A percentile compares a stretch with the other conserved stretches of the same genome.
Evolutionary conservation across 1,284 basidiomycete genomes (phyloP).

Genomic region (Schizopora paradoxa): DNA sequence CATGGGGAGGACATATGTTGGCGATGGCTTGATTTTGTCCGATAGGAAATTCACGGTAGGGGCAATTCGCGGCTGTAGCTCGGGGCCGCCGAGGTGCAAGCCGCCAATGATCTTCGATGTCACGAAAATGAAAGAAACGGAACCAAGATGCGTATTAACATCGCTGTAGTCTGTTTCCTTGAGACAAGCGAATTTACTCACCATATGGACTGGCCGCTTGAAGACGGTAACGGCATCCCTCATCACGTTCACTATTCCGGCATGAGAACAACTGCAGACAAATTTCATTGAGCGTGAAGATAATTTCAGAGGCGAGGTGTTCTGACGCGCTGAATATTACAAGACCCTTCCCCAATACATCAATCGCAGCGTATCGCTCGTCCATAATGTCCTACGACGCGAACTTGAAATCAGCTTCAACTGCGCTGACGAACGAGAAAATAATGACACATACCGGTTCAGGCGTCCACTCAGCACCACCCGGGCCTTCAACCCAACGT

Average conservation of each 20-base stretch:
- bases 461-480: constrained; percentile 44
- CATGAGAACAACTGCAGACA: constrained; percentile 64
- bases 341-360: constrained; percentile 74
- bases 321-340: constrained; percentile 76
- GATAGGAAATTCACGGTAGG: constrained; percentile 71
- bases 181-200: constrained; percentile 21
- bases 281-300: constrained; percentile 1
- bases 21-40: constrained; percentile 50
- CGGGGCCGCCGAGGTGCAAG: constrained; percentile 68
- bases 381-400: constrained; percentile 64
- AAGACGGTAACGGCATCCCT: constrained; percentile 59
- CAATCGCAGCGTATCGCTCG: constrained; percentile 71
- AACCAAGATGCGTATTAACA: too few species aligned
- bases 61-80: constrained; percentile 55
- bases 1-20: constrained; percentile 72
- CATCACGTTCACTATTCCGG: constrained; percentile 79
- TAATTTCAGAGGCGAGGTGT: constrained; percentile 6
- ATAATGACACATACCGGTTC: constrained; percentile 46
- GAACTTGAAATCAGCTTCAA: constrained; percentile 4
- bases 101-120: constrained; percentile 63
- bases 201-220: constrained; percentile 71
- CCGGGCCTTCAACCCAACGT: constrained; percentile 49
- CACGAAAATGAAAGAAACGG: too few species aligned
- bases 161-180: too few species aligned
- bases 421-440: not conserved